Conservation (phyloP, 148 eudicot species). For the Salicornia ramosissima region DNA sequence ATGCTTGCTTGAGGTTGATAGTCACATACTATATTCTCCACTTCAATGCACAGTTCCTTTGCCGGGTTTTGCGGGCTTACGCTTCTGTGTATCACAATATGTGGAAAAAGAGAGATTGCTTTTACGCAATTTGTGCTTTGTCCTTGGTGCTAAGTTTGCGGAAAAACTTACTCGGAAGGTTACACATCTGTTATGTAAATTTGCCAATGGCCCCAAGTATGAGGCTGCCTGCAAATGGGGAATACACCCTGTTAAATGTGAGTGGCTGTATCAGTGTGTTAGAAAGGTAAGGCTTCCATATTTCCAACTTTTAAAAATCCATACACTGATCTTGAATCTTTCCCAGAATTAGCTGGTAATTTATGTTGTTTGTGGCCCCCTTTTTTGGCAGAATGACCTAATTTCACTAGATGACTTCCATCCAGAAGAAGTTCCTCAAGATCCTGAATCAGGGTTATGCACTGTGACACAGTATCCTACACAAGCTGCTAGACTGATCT, state of each 20-base stretch:
- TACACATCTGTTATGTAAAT: conserved; percentile 82
- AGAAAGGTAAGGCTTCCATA: conserved; percentile 47
- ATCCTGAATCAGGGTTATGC: conserved; percentile 63
- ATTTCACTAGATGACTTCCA: conserved; percentile 44
- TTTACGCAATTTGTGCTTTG: conserved; percentile 74
- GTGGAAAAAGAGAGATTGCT: conserved; percentile 68
- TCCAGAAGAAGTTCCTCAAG: conserved; percentile 69
- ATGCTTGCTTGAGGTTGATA: conserved; percentile 61
- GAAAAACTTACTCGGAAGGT: conserved; percentile 64
- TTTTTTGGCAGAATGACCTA: conserved; percentile 51
- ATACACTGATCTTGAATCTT: background rate
- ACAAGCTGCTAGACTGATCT: conserved; percentile 52
- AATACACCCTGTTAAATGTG: conserved; percentile 51
- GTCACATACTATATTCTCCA: conserved; percentile 92
- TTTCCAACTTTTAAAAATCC: background rate
- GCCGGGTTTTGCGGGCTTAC: conserved; percentile 56
- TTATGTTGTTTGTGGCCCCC: conserved; percentile 1
- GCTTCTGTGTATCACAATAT: conserved; percentile 82
- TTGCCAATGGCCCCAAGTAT: conserved; percentile 72
- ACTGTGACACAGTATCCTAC: conserved; percentile 77
- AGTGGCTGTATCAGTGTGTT: conserved; percentile 88
- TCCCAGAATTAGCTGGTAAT: background rate
- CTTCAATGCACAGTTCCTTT: conserved; percentile 86
- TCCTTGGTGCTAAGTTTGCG: conserved; percentile 72
- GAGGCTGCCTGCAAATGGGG: conserved; percentile 79